Conservation (phyloP, 306 rosid species). For the Cicer bijugum region DNA sequence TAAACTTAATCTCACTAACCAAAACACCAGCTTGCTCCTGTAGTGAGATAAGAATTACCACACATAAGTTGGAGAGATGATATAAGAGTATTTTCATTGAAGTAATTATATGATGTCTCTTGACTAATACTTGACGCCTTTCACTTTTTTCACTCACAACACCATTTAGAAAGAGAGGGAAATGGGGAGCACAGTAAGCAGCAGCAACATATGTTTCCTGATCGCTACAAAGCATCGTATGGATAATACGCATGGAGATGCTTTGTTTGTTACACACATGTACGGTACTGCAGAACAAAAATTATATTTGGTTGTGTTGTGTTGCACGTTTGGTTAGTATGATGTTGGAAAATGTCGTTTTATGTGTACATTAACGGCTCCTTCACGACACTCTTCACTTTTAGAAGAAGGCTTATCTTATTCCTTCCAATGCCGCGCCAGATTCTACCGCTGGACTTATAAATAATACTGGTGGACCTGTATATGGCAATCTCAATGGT, state of each 20-base stretch:
- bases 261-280: background rate
- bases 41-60: no score
- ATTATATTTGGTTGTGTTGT: background rate
- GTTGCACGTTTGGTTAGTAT: background rate
- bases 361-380: constrained; percentile 5
- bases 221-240: background rate
- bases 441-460: background rate
- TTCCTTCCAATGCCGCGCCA: background rate
- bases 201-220: background rate
- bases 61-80: no score
- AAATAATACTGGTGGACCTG: constrained; percentile 2
- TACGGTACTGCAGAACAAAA: background rate
- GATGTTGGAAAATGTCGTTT: background rate
- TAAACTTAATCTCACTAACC: no score
- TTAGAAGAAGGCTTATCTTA: background rate
- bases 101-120: no score
- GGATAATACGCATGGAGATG: background rate
- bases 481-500: background rate
- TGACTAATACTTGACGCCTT: no score
- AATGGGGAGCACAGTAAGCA: constrained; percentile 1
- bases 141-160: background rate
- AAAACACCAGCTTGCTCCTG: no score
- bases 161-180: background rate
- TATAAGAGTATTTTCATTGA: no score
- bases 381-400: background rate